phyloP scores from a whole-genome alignment of 1,139 yeast genomes.

The Sugiyamaella pinicola region DNA sequence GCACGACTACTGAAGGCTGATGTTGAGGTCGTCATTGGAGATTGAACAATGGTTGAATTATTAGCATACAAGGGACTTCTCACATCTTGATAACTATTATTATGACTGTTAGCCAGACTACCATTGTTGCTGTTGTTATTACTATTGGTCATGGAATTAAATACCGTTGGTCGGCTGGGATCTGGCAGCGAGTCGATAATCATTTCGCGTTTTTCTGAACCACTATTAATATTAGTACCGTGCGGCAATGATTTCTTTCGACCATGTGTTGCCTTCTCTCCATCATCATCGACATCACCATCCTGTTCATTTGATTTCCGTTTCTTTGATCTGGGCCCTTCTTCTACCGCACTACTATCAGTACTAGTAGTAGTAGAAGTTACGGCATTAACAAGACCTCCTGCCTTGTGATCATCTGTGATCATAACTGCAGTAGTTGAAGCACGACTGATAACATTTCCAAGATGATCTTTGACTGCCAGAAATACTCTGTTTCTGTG shows the following conservation, averaged over 20 bases:
- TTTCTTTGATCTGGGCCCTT: constrained; percentile 21
- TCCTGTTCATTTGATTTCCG: constrained; percentile 15
- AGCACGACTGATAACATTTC: constrained; percentile 68
- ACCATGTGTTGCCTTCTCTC: neutral
- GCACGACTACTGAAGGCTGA: constrained; percentile 16
- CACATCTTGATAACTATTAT: constrained; percentile 4
- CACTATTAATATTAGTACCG: neutral
- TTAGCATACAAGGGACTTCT: constrained; percentile 1
- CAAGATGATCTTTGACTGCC: constrained; percentile 60
- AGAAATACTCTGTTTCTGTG: constrained; percentile 53
- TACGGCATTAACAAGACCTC: constrained; percentile 9
- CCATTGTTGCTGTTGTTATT: neutral
- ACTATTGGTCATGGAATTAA: neutral
- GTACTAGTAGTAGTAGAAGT: constrained; percentile 16
- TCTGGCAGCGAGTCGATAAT: constrained; percentile 8
- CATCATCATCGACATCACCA: neutral
- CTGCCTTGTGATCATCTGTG: constrained; percentile 81
- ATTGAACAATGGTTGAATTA: neutral
- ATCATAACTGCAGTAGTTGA: constrained; percentile 77
- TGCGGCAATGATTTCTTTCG: neutral
- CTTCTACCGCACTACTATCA: constrained; percentile 11
- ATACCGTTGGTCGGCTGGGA: neutral
- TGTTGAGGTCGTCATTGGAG: constrained; percentile 12
- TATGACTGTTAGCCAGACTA: constrained; percentile 4
- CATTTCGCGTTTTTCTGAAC: neutral